phyloP scores from a whole-genome alignment of 2,329 filamentous ascomycete genomes.

The Verticillium longisporum region DNA sequence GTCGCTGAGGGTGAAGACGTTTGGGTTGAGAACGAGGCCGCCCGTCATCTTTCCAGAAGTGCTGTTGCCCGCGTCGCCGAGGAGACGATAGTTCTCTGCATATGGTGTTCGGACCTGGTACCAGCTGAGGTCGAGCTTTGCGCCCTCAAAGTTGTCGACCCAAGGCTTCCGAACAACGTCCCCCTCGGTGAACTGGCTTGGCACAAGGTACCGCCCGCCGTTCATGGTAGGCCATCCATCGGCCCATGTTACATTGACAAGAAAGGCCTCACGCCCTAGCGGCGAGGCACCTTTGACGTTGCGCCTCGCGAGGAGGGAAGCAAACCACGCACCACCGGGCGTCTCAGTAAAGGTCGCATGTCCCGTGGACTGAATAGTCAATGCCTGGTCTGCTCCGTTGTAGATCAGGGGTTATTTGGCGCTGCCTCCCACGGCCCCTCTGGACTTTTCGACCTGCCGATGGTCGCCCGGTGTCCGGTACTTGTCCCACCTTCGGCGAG shows the following conservation, averaged over 20 bases:
- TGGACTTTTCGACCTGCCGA: constrained; percentile 23
- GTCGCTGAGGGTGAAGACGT: constrained; percentile 19
- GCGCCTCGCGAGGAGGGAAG: constrained; percentile 13
- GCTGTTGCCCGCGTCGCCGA: constrained; percentile 9
- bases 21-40: constrained; percentile 22
- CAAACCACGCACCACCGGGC: constrained; percentile 15
- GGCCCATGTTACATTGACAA: constrained; percentile 14
- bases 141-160: constrained; percentile 2
- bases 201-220: constrained; percentile 9
- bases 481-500: constrained; percentile 54
- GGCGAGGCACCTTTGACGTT: constrained; percentile 10
- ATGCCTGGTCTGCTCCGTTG: constrained; percentile 12
- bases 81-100: constrained; percentile 4
- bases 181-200: constrained; percentile 5
- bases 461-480: constrained; percentile 33
- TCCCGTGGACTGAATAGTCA: constrained; percentile 13
- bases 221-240: constrained; percentile 17
- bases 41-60: constrained; percentile 1
- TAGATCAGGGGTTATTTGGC: constrained; percentile 26
- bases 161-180: constrained; percentile 1
- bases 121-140: constrained; percentile 2
- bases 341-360: constrained; percentile 15
- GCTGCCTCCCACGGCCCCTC: constrained; percentile 33
- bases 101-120: constrained; percentile 8
- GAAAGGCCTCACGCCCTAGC: constrained; percentile 15